A percentile compares a stretch with the other conserved stretches of the same genome.
Conservation (phyloP, 2,329 filamentous ascomycete species). For the Penicillium sp. region DNA sequence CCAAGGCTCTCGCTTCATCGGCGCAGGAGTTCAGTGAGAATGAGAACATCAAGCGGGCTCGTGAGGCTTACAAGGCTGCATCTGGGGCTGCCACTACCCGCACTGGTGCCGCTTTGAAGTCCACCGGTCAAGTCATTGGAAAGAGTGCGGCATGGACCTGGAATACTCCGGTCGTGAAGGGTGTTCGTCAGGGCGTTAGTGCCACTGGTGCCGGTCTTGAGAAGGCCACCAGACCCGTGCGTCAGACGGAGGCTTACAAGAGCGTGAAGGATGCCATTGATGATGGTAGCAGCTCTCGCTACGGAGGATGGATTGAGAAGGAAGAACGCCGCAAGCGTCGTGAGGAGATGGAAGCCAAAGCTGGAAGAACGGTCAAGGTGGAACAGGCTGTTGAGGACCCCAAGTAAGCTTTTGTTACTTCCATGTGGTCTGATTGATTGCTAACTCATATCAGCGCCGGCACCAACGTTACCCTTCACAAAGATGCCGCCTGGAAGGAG, state of each 20-base stretch:
- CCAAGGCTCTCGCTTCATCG: conserved; percentile 85
- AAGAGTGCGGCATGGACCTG: conserved; percentile 95
- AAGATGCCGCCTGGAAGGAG: conserved; percentile 96
- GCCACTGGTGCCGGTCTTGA: conserved; percentile 84
- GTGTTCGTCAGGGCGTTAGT: conserved; percentile 79
- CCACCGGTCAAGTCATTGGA: conserved; percentile 81
- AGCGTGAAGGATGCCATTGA: conserved; percentile 94
- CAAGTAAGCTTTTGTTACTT: conserved; percentile 62
- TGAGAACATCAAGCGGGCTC: conserved; percentile 81
- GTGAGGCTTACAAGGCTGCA: conserved; percentile 82
- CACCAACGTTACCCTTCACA: conserved; percentile 91
- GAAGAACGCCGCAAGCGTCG: conserved; percentile 81
- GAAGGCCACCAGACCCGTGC: conserved; percentile 90
- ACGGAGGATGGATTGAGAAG: conserved; percentile 95
- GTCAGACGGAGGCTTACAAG: conserved; percentile 93
- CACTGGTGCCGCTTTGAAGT: conserved; percentile 77
- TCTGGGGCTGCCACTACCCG: conserved; percentile 78
- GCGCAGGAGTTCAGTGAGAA: conserved; percentile 92
- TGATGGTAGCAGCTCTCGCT: conserved; percentile 91
- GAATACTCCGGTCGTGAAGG: conserved; percentile 92
- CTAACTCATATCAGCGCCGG: conserved; percentile 65
- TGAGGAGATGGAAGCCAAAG: conserved; percentile 61
- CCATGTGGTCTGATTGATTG: conserved; percentile 24
- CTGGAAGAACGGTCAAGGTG: conserved; percentile 47
- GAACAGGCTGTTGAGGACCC: conserved; percentile 79